These are phyloP conservation scores for Trichocladium antarcticum DNA, from an alignment of 495 filamentous ascomycete genomes.

Conservation along the genomic window DNA sequence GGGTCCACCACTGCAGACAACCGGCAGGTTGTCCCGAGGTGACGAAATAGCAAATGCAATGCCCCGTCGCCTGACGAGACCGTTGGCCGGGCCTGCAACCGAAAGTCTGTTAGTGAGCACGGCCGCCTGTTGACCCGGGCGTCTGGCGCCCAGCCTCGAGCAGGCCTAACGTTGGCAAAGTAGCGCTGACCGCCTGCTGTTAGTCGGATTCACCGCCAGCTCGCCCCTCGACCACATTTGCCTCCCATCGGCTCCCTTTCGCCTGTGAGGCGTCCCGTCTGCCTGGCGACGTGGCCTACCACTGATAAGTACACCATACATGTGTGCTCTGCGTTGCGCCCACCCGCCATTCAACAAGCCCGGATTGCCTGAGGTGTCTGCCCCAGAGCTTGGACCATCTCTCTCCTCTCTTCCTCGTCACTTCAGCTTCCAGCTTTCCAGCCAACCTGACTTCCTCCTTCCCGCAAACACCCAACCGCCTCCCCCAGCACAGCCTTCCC, in stretches of 20 bases:
- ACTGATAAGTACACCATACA: slow-evolving; percentile 21
- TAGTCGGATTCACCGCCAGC: slow-evolving; percentile 10
- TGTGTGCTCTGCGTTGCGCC: background rate
- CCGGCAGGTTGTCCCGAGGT: slow-evolving; percentile 1
- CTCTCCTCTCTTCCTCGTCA: slow-evolving; percentile 1
- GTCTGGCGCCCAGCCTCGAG: too few relatives aligned
- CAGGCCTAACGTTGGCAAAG: slow-evolving; percentile 7
- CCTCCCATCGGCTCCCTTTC: background rate
- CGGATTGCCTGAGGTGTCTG: background rate
- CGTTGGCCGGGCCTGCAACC: slow-evolving; percentile 11
- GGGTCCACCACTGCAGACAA: background rate
- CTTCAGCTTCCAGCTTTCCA: background rate
- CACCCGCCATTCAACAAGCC: background rate
- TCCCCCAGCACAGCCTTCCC: background rate
- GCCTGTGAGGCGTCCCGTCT: slow-evolving; percentile 19
- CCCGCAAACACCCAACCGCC: background rate
- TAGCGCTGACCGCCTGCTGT: slow-evolving; percentile 24
- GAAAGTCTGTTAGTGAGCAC: slow-evolving; percentile 9
- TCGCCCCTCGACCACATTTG: slow-evolving; percentile 6
- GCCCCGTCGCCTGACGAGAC: slow-evolving; percentile 1
- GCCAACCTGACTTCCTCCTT: slow-evolving; percentile 2
- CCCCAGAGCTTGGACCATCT: slow-evolving; percentile 7
- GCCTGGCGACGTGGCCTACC: slow-evolving; percentile 18
- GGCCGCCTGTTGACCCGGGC: slow-evolving; percentile 3
- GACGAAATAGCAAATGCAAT: slow-evolving; percentile 2